A percentile compares a stretch with the other conserved stretches of the same genome.
Conservation (phyloP, 2,329 filamentous ascomycete species). For the Elsinoe perseae region DNA sequence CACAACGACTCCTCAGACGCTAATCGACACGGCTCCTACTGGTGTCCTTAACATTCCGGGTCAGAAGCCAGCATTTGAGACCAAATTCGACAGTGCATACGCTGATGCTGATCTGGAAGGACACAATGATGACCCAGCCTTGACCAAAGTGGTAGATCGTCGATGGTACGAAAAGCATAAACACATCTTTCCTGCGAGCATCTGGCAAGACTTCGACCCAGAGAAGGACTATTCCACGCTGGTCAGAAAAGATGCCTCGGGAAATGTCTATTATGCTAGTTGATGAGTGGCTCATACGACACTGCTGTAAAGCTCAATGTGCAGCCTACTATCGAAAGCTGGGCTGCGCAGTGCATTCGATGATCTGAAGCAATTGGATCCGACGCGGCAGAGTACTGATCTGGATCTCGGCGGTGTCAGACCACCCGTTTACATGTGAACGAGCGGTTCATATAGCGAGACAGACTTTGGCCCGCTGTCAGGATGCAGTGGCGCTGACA, state of each 20-base stretch:
- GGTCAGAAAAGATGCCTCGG: slow-evolving; percentile 72
- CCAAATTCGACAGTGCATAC: slow-evolving; percentile 25
- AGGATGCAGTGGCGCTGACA: neutral
- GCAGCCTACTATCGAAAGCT: slow-evolving; percentile 1
- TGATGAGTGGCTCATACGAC: neutral
- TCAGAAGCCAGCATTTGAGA: slow-evolving; percentile 7
- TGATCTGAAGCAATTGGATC: slow-evolving; percentile 1
- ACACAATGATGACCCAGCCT: slow-evolving; percentile 62
- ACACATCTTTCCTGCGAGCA: slow-evolving; percentile 92
- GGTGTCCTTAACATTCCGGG: slow-evolving; percentile 17
- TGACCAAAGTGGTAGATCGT: slow-evolving; percentile 91
- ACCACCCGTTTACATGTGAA: neutral
- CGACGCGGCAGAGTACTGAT: neutral
- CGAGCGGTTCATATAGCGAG: neutral
- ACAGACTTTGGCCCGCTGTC: neutral
- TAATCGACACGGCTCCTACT: neutral
- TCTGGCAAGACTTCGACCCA: slow-evolving; percentile 92
- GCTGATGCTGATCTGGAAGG: slow-evolving; percentile 57
- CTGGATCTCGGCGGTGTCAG: neutral
- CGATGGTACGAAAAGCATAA: slow-evolving; percentile 97
- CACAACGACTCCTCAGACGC: slow-evolving; percentile 31
- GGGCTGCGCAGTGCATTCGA: neutral
- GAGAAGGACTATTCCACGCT: slow-evolving; percentile 75
- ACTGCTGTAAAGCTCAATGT: neutral
- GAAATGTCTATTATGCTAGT: slow-evolving; percentile 75